Percentiles rank a stretch among this genome's conserved stretches.
Evolutionary conservation across 352 stramenopile species (phyloP).

Genomic region (Phytophthora sansomeana): DNA sequence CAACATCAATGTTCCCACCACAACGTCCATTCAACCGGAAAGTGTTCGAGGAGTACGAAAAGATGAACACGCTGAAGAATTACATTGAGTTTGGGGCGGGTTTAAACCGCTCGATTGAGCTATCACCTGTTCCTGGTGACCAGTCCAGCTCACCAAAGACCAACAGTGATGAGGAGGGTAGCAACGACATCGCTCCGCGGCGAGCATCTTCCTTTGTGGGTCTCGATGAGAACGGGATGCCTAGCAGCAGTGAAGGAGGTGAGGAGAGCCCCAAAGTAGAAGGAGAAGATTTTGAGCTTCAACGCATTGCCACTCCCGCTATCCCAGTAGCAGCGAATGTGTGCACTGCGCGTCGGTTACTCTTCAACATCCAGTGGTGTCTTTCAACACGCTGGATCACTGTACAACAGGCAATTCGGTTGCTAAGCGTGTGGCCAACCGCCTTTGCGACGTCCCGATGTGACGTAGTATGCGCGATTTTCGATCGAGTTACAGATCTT

Average conservation of each 20-base stretch:
- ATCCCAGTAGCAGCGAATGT: conserved; percentile 25
- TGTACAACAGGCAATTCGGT: conserved; percentile 57
- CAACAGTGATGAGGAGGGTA: conserved; percentile 34
- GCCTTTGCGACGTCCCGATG: conserved; percentile 56
- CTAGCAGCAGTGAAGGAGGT: background rate
- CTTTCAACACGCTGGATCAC: conserved; percentile 77
- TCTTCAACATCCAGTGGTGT: conserved; percentile 81
- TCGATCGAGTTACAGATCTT: conserved; percentile 72
- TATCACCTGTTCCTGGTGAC: conserved; percentile 34
- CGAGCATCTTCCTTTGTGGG: background rate
- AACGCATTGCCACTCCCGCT: conserved; percentile 20
- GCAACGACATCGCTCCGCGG: background rate
- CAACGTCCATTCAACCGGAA: conserved; percentile 45
- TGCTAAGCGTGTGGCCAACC: conserved; percentile 60
- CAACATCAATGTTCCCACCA: conserved; percentile 44
- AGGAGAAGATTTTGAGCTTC: background rate
- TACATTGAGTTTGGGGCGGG: conserved; percentile 71
- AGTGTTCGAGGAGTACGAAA: conserved; percentile 66
- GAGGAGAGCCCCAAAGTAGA: background rate
- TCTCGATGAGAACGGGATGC: conserved; percentile 9
- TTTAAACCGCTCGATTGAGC: conserved; percentile 52
- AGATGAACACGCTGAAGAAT: conserved; percentile 70
- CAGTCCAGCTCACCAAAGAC: background rate
- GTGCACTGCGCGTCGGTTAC: conserved; percentile 61
- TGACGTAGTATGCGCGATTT: conserved; percentile 75